phyloP scores from a whole-genome alignment of 1,284 basidiomycete species.

The Apiotrichum veenhuisii region DNA sequence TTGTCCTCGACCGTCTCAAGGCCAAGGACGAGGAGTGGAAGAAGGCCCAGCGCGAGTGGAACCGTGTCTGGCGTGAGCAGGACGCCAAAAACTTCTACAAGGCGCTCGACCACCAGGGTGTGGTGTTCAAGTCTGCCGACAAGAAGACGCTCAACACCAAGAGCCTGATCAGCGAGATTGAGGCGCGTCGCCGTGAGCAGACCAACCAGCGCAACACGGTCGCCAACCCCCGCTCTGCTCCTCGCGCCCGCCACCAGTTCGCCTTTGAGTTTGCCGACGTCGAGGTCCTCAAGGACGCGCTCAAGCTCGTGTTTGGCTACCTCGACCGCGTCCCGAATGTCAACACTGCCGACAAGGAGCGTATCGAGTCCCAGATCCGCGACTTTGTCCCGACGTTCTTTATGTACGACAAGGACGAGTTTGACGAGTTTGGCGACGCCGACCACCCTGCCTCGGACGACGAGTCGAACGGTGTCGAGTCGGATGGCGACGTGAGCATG shows the following conservation, averaged over 20 bases:
- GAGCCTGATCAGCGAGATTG: slow-evolving; percentile 83
- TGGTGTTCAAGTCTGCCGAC: slow-evolving; percentile 90
- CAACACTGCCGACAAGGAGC: slow-evolving; percentile 70
- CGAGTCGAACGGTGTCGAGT: slow-evolving; percentile 61
- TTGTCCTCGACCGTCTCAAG: slow-evolving; percentile 85
- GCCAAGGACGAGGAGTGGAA: slow-evolving; percentile 98
- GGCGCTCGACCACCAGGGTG: slow-evolving; percentile 91
- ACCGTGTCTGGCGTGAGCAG: slow-evolving; percentile 93
- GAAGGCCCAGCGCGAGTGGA: slow-evolving; percentile 90
- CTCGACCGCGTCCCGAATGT: slow-evolving; percentile 79
- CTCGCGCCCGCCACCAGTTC: slow-evolving; percentile 60
- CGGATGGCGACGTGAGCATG: slow-evolving; percentile 49
- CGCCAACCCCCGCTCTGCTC: slow-evolving; percentile 58
- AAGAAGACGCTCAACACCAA: slow-evolving; percentile 93
- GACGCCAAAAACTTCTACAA: slow-evolving; percentile 98
- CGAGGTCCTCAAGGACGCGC: slow-evolving; percentile 75
- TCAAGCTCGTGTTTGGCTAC: slow-evolving; percentile 86
- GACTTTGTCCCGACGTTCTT: slow-evolving; percentile 80
- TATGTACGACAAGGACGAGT: slow-evolving; percentile 69
- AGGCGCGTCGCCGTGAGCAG: slow-evolving; percentile 70
- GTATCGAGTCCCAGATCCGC: slow-evolving; percentile 79
- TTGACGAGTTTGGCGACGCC: slow-evolving; percentile 67
- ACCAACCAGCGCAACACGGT: slow-evolving; percentile 67
- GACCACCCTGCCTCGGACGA: slow-evolving; percentile 57
- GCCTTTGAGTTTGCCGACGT: slow-evolving; percentile 75